Evolutionary conservation across 1,284 basidiomycete genomes (phyloP).

Genomic region (Tetrapyrgos nigripes): DNA sequence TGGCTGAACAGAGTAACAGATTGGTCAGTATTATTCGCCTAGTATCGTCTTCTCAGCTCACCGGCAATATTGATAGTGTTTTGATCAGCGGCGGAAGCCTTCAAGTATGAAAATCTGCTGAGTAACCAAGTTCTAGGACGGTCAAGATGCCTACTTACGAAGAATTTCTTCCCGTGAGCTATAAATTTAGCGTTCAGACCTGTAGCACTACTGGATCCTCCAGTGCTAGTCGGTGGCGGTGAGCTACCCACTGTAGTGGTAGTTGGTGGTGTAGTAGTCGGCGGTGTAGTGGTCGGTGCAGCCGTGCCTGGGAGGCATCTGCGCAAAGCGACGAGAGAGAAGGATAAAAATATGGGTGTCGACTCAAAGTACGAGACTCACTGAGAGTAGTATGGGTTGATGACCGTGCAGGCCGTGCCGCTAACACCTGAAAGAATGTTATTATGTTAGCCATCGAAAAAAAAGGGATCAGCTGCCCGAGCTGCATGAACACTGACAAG

Average conservation of each 20-base stretch:
- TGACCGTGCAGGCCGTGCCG: constrained; percentile 28
- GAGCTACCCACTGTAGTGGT: constrained; percentile 8
- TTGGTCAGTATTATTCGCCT: not conserved
- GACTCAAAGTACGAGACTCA: constrained; percentile 17
- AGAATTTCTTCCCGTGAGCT: constrained; percentile 39
- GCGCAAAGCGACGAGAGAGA: not conserved
- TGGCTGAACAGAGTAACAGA: constrained; percentile 23
- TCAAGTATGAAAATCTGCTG: not conserved
- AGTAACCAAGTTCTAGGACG: not conserved
- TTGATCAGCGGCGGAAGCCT: constrained; percentile 39
- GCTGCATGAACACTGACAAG: too few relatives aligned
- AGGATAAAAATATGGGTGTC: not conserved
- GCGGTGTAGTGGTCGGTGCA: not conserved
- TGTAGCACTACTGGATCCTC: constrained; percentile 16
- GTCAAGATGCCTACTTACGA: constrained; percentile 18
- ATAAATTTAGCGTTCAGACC: constrained; percentile 36
- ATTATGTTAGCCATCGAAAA: constrained; percentile 14
- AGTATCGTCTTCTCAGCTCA: constrained; percentile 9
- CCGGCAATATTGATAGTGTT: constrained; percentile 35
- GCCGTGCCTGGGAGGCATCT: constrained; percentile 35
- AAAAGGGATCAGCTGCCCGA: constrained; percentile 22
- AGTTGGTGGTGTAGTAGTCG: constrained; percentile 11
- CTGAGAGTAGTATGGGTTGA: constrained; percentile 41
- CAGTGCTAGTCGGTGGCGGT: not conserved
- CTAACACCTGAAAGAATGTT: constrained; percentile 27